Conservation (phyloP, 208 protist genomes). For the Naegleria gruberi region DNA sequence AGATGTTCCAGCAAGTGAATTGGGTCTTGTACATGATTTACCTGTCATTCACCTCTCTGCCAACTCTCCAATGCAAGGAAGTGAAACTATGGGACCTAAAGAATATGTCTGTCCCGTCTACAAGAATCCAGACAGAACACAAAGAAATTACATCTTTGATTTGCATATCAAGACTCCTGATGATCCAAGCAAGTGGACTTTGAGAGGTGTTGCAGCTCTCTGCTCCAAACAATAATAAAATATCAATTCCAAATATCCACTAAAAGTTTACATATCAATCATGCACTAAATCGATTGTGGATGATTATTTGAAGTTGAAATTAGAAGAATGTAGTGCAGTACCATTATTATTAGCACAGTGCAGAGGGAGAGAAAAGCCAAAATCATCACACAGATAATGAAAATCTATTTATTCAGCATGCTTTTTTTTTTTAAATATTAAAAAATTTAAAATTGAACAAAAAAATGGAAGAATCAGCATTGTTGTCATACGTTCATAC, state of each 20-base stretch:
- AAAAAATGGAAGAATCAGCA: not conserved
- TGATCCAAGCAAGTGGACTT: slow-evolving; percentile 47
- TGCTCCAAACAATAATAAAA: slow-evolving; percentile 21
- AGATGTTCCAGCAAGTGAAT: slow-evolving; percentile 43
- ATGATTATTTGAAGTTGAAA: too few relatives aligned
- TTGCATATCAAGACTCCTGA: slow-evolving; percentile 47
- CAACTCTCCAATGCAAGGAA: slow-evolving; percentile 23
- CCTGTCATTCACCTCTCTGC: slow-evolving; percentile 59
- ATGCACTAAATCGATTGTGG: too few relatives aligned
- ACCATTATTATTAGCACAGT: too few relatives aligned
- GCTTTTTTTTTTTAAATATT: too few relatives aligned
- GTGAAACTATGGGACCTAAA: slow-evolving; percentile 21
- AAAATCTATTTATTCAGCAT: too few relatives aligned
- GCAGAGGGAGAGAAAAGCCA: too few relatives aligned
- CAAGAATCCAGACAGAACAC: slow-evolving; percentile 48
- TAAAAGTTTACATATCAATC: too few relatives aligned
- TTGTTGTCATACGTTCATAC: not conserved
- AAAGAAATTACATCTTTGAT: slow-evolving; percentile 60
- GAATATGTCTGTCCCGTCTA: slow-evolving; percentile 73
- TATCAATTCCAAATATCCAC: too few relatives aligned
- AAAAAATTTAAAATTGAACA: not conserved
- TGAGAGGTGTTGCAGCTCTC: slow-evolving; percentile 50
- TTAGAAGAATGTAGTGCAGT: too few relatives aligned
- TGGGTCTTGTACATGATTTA: slow-evolving; percentile 42
- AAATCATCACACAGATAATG: too few relatives aligned